These are phyloP conservation scores for Mucor circinelloides DNA, from an alignment of 371 early-diverging fungal species.

Conservation along the genomic window DNA sequence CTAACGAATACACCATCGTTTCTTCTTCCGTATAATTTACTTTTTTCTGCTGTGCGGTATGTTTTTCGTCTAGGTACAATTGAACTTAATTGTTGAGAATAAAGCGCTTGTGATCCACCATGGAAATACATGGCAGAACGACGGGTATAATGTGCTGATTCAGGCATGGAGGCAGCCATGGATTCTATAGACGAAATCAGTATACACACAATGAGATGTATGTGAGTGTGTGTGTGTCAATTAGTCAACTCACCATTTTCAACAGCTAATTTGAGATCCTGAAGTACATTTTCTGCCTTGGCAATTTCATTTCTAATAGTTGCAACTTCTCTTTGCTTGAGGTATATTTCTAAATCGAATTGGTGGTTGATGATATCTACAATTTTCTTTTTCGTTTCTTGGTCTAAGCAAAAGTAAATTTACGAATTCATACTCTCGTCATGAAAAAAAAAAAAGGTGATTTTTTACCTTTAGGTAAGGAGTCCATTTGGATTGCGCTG, in stretches of 20 bases:
- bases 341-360: constrained; percentile 73
- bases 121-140: constrained; percentile 38
- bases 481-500: constrained; percentile 9
- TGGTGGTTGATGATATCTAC: constrained; percentile 67
- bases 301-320: constrained; percentile 59
- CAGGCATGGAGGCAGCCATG: constrained; percentile 29
- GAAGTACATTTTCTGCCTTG: constrained; percentile 55
- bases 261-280: constrained; percentile 53
- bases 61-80: constrained; percentile 15
- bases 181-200: constrained; percentile 24
- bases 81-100: not conserved
- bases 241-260: constrained; percentile 52
- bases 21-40: constrained; percentile 48
- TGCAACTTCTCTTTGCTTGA: constrained; percentile 65
- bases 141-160: constrained; percentile 44
- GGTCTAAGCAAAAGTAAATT: constrained; percentile 30
- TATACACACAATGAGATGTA: too few species aligned
- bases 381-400: constrained; percentile 55
- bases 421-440: not conserved
- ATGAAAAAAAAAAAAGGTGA: not conserved
- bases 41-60: constrained; percentile 18
- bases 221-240: not conserved
- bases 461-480: constrained; percentile 21
- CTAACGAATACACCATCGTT: constrained; percentile 66
- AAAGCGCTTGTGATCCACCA: constrained; percentile 16